Evolutionary conservation across 2,329 filamentous ascomycete species (phyloP), one percentile per base, ranked within the genome.

Genomic region (Talaromyces sp.): DNA sequence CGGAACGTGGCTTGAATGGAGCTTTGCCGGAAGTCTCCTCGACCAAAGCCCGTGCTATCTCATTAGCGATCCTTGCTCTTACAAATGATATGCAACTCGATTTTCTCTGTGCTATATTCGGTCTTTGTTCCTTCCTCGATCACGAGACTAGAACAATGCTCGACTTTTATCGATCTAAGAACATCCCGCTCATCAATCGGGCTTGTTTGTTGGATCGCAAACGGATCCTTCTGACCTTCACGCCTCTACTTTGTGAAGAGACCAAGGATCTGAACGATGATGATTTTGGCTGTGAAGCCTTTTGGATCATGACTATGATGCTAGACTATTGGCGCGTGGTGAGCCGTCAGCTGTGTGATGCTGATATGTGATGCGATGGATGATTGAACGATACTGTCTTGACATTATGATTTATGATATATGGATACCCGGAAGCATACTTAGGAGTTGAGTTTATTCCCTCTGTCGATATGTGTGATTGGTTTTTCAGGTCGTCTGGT

Each of bases 91-190:
- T 76, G 70, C 75, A 78, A 61, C 67, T 76, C 44, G 74, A 76
- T 28, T 69, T 79, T 23, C 74, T 78, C 61, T 79, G 76, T 61
- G 73, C 73, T 0, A 71, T 78, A 1, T 76, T 79, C 62, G 77
- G 76, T 6, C 66, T 79, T 12, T 71, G 76, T 50, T 65, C 70
- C 16, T 64, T 71, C 11, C 65, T 77, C 31, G 62, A 73, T 11
- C 68, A 74, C 57, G 70, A 73, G 61, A 69, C 68, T 3, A 66
- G 68, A 18, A 67, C 68, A 16, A 31, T 63, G 58, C 58, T 63
- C 14, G 65, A 69, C 50, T 63, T 67, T 25, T 67, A 70, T 44
- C 50, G 61, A 42, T 64, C 64, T 25, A 63, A 63, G 21, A 60
- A 65, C 9, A 54, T 63, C 23, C 63, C 65, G 61, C 67, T 67